phyloP scores from a whole-genome alignment of 108 stramenopile genomes.

The Epipyxis sp. region DNA sequence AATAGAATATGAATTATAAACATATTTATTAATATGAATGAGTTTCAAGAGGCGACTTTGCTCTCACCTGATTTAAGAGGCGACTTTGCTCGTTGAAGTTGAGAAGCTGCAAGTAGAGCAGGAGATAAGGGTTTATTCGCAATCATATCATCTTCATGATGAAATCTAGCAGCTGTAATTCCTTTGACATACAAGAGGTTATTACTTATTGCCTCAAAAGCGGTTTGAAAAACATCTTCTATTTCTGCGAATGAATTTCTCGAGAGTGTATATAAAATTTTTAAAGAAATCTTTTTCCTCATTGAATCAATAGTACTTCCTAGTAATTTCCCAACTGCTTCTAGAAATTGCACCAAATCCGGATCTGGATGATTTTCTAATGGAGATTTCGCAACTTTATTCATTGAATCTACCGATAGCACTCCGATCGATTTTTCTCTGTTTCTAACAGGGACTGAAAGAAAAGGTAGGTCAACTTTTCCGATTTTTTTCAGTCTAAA shows the following conservation, averaged over 20 bases:
- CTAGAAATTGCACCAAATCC: conserved; percentile 4
- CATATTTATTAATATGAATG: too few species aligned
- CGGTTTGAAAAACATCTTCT: background rate
- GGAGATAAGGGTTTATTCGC: too few species aligned
- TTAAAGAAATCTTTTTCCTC: conserved; percentile 9
- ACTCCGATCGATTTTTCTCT: conserved; percentile 13
- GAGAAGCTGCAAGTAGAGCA: too few species aligned
- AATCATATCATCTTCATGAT: too few species aligned
- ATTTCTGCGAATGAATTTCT: conserved; percentile 18
- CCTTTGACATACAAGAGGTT: too few species aligned
- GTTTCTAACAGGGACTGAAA: background rate
- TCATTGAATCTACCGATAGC: background rate
- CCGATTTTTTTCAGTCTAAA: background rate
- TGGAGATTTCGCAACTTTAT: background rate
- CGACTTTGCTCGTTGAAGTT: too few species aligned
- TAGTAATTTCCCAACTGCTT: background rate
- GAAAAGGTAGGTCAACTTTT: background rate
- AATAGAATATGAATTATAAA: too few species aligned
- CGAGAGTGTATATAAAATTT: background rate
- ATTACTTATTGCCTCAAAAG: conserved; percentile 12
- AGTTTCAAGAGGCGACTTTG: too few species aligned
- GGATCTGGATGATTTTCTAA: background rate
- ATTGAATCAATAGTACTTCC: background rate
- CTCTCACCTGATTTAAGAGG: too few species aligned
- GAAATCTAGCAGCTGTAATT: too few species aligned